Base-by-base conservation (phyloP, 306 rosid genomes). In the Crotalaria pallida region DNA sequence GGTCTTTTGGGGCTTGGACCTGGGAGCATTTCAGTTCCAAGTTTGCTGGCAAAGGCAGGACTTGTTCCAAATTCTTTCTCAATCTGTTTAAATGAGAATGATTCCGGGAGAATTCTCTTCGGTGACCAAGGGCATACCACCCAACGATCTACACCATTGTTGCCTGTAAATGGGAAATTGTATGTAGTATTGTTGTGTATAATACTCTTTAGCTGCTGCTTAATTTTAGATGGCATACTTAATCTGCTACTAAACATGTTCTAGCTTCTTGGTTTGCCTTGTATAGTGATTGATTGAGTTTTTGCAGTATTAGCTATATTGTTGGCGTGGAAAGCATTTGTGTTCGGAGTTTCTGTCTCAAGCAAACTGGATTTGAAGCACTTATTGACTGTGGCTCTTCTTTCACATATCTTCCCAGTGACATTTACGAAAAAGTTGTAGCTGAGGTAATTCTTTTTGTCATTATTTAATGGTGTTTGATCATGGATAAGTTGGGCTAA, bases 1-100 rank as follows among this genome's bases (percentile, higher is more conserved):
- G 89, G 96, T 55, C 69, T 88, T 11, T 68, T 88, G 85, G 96
- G 95, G 71, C 69, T 88, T 69, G 96, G 96, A 72, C 82, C 83
- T 18, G 89, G 88, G 26, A 71, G 80, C 63, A 78, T 86, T 70
- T 86, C 91, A 1, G 86, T 88, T 67, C 96, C 88, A 16, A 86
- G 85, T 55, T 76, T 86, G 50, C 78, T 88, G 53, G 91, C 91
- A 63, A 74, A 84, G 67, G 89, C 80, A 9, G 86, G 91, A 62
- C 73, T 88, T 75, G 65, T 79, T 67, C 75, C 2, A 43, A 74
- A 86, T 70, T 84, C 89, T 11, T 84, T 88, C 71, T 84, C 91
- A 10, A 58, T 88, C 49, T 88, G 89, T 71, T 77, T 86, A 11
- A 77, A 76, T 73, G 84, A 80, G 19, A 52, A 86, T 43, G 84